phyloP scores from a whole-genome alignment of 2,329 filamentous ascomycete genomes.

The Aspergillus sp. region DNA sequence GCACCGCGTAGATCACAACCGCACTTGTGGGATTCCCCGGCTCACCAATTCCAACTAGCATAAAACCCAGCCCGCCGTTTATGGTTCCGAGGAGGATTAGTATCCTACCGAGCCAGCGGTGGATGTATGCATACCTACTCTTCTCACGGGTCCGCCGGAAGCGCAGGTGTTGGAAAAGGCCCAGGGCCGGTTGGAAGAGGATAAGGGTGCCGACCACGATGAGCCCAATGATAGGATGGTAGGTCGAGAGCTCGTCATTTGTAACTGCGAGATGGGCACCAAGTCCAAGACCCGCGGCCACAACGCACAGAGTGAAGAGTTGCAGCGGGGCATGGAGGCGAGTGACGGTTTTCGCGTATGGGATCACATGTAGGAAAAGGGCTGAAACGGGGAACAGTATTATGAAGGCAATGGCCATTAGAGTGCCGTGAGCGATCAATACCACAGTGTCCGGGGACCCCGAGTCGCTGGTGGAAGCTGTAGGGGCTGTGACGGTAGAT shows the following conservation, averaged over 20 bases:
- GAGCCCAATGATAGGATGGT: constrained; percentile 59
- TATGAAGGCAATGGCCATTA: constrained; percentile 30
- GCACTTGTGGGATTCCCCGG: constrained; percentile 36
- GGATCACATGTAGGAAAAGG: constrained; percentile 19
- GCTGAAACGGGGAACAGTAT: constrained; percentile 30
- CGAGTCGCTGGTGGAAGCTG: no score
- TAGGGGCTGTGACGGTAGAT: no score
- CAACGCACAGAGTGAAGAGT: constrained; percentile 52
- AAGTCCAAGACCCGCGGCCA: constrained; percentile 54
- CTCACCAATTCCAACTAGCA: constrained; percentile 47
- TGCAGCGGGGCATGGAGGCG: constrained; percentile 38
- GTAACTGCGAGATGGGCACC: constrained; percentile 44
- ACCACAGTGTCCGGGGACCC: no score
- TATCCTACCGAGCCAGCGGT: constrained; percentile 60
- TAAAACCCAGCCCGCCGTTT: constrained; percentile 60
- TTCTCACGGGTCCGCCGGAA: constrained; percentile 54
- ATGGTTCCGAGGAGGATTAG: constrained; percentile 58
- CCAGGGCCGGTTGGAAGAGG: constrained; percentile 59
- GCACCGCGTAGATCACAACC: constrained; percentile 55
- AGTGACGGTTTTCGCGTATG: constrained; percentile 15
- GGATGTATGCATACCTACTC: constrained; percentile 52
- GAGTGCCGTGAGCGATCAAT: constrained; percentile 23
- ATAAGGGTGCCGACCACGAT: constrained; percentile 56
- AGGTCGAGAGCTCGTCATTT: constrained; percentile 7
- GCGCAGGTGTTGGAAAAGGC: constrained; percentile 55